phyloP scores from a whole-genome alignment of 1,284 basidiomycete genomes.

The Wallemia hederae region DNA sequence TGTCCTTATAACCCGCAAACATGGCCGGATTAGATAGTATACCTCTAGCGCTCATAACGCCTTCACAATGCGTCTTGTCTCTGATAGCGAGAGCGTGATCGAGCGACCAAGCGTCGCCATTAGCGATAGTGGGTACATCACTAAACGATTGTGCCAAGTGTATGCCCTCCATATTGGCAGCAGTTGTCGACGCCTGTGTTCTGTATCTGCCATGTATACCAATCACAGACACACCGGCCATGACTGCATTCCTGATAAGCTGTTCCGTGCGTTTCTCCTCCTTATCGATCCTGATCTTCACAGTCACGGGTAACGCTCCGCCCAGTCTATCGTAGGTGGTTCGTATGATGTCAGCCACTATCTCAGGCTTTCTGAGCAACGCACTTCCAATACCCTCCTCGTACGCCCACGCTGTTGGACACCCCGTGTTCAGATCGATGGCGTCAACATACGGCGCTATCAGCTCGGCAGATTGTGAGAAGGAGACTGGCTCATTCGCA shows the following conservation, averaged over 20 bases:
- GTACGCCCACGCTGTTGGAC: constrained; percentile 25
- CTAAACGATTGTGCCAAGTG: constrained; percentile 19
- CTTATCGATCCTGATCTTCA: constrained; percentile 28
- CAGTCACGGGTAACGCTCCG: constrained; percentile 24
- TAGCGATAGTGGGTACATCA: constrained; percentile 25
- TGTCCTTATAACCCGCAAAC: constrained; percentile 23
- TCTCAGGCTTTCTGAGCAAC: constrained; percentile 26
- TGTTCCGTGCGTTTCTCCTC: constrained; percentile 22
- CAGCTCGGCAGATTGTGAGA: constrained; percentile 28
- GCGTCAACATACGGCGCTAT: constrained; percentile 24
- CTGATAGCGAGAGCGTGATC: constrained; percentile 21
- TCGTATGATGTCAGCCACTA: constrained; percentile 26
- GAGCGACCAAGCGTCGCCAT: constrained; percentile 26
- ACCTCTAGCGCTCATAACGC: constrained; percentile 29
- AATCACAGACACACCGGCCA: constrained; percentile 21
- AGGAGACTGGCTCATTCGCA: constrained; percentile 20
- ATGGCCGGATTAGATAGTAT: constrained; percentile 29
- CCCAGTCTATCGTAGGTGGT: constrained; percentile 24
- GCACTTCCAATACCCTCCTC: constrained; percentile 27
- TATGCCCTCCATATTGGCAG: constrained; percentile 23
- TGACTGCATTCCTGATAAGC: constrained; percentile 21
- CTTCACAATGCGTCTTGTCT: constrained; percentile 21
- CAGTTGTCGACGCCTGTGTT: constrained; percentile 23
- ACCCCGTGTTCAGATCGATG: constrained; percentile 25
- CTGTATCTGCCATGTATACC: constrained; percentile 28